Evolutionary conservation across 2,329 filamentous ascomycete genomes (phyloP).

Genomic region (Laburnicola sp.): DNA sequence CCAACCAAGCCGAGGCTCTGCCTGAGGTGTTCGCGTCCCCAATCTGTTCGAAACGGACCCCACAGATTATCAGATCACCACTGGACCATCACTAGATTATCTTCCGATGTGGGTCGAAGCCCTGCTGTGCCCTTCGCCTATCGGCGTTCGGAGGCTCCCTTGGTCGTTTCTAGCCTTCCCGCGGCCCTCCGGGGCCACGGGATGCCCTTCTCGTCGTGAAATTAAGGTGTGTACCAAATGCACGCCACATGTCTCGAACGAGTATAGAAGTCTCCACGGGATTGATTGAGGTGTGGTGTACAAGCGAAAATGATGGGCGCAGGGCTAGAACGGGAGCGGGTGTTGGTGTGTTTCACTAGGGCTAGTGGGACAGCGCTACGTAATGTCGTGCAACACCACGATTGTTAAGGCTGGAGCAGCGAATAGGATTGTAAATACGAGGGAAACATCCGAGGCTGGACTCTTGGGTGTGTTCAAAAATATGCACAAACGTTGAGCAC

Average conservation of each 20-base stretch:
- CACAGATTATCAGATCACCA: neutral
- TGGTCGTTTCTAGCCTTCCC: neutral
- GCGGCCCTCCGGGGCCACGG: neutral
- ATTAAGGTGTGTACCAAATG: neutral
- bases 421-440: neutral
- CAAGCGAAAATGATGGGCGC: neutral
- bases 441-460: slow-evolving; percentile 6
- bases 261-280: no score
- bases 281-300: no score
- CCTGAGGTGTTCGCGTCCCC: neutral
- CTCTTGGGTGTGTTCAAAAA: neutral
- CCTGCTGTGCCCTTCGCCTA: neutral
- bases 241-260: neutral
- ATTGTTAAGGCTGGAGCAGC: neutral
- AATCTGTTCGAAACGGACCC: neutral
- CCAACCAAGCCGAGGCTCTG: neutral
- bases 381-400: neutral
- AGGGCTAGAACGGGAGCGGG: neutral
- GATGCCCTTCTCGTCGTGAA: neutral
- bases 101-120: no score
- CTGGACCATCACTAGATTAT: neutral
- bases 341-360: slow-evolving; percentile 3
- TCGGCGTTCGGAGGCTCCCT: no score
- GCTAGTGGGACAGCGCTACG: neutral
- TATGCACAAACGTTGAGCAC: neutral